These are phyloP conservation scores for Lepidium sativum DNA, from an alignment of 345 rosid genomes.

Conservation along the genomic window DNA sequence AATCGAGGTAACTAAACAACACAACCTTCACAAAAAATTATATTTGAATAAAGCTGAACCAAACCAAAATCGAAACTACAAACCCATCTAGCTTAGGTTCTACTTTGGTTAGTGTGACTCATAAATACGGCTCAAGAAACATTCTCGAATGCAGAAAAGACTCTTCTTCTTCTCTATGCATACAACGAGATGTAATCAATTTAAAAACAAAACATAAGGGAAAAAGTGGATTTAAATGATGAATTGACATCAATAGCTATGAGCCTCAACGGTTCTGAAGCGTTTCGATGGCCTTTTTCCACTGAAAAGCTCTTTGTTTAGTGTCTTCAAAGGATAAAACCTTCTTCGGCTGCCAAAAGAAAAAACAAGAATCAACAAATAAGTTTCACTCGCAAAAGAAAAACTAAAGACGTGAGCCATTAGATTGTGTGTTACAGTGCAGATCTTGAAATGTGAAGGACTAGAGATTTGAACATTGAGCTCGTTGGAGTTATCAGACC, in stretches of 20 bases:
- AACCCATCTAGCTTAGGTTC: not conserved
- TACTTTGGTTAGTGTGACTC: not conserved
- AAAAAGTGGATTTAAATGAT: not conserved
- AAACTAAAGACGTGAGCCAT: not conserved
- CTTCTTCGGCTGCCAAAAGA: slow-evolving; percentile 74
- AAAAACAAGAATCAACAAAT: not conserved
- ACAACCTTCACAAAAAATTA: not conserved
- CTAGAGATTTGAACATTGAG: slow-evolving; percentile 79
- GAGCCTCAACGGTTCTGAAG: slow-evolving; percentile 56
- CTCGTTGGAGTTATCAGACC: slow-evolving; percentile 88
- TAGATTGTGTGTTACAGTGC: slow-evolving; percentile 47
- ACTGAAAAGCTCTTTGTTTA: slow-evolving; percentile 83
- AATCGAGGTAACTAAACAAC: not conserved
- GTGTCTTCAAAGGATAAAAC: slow-evolving; percentile 78
- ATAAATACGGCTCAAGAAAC: no score
- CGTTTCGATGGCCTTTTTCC: slow-evolving; percentile 92
- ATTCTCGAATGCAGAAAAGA: slow-evolving; percentile 18
- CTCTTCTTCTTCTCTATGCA: slow-evolving; percentile 12
- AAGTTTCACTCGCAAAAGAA: not conserved
- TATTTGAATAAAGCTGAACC: not conserved
- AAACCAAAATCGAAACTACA: not conserved
- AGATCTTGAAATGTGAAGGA: slow-evolving; percentile 81
- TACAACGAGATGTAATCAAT: slow-evolving; percentile 9
- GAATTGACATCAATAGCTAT: slow-evolving; percentile 3
- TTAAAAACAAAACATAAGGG: not conserved